Evolutionary conservation across 176 grass and related monocot species (phyloP).

Genomic region (Avena atlantica): DNA sequence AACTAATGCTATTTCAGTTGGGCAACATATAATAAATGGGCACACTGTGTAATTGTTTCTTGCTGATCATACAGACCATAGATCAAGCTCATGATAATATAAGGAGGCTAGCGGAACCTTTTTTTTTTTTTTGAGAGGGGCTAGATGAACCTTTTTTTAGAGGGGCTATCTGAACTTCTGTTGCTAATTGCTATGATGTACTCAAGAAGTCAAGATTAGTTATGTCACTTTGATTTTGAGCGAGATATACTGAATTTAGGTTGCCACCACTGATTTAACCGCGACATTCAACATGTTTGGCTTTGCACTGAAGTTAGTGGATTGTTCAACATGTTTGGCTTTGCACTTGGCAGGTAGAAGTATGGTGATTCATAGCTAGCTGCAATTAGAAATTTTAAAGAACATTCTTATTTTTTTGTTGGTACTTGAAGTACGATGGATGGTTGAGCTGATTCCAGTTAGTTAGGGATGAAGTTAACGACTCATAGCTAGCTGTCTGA

Average conservation of each 20-base stretch:
- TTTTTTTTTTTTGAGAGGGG: too few relatives aligned
- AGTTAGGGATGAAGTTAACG: constrained; percentile 79
- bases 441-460: constrained; percentile 44
- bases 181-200: neutral
- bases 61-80: neutral
- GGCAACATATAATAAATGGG: neutral
- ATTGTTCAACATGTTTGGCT: neutral
- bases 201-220: neutral
- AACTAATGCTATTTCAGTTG: neutral
- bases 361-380: neutral
- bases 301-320: neutral
- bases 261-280: neutral
- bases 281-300: neutral
- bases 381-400: neutral
- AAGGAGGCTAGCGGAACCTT: neutral
- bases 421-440: neutral
- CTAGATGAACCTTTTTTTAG: too few relatives aligned
- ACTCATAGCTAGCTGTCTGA: neutral
- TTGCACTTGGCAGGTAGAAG: neutral
- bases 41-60: neutral
- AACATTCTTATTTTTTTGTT: neutral
- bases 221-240: neutral
- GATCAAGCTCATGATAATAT: neutral
- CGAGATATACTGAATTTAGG: neutral
- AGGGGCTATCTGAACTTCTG: too few relatives aligned